Evolutionary conservation across 2,329 filamentous ascomycete species (phyloP), one percentile per base, ranked within the genome.

Genomic region (Macrophomina phaseolina): DNA sequence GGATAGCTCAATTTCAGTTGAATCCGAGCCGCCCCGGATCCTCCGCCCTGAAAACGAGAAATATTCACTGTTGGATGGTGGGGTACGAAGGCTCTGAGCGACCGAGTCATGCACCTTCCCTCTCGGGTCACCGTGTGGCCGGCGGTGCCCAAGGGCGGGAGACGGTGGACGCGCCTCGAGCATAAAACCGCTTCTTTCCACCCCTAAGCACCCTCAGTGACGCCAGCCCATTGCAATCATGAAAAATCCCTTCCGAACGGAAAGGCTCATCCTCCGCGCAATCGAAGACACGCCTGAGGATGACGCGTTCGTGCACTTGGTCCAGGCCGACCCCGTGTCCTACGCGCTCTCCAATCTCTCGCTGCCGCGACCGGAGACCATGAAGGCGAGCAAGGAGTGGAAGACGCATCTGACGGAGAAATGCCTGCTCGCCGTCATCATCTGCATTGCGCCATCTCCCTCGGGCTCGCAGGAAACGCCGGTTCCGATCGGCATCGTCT

Each of bases 401-500:
- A 36, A 49, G 16, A 23, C 14, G 4, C 5, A 49, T 12, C 18
- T 62, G 28, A 2, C 23, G 11, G 42, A 62, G 16, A 38, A 49
- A 4, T 49, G 42, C 30, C 58, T 62, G 3, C 34, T 62, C 1
- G 58, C 28, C 30, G 42, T 62, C 28, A 62, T 62, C 42, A 38
- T 62, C 42, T 49, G 58, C 42, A 36, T 62, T 14, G 58, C 58
- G 14, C 42, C 58, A 16, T 42, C 40, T 12, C 9, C 8, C 12
- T 18, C 4, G 5, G 12, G 9, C 30, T 28, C 7, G 9, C 42
- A 48, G 28, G 32, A 36, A 16, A 16, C 16, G 18, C 40, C 56
- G 9, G 28, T 32, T 5, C 58, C 58, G 28, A 62, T 62, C 28
- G 58, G 58, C 32, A 49, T 62, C 58, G 38, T 62, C 9, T 62